Evolutionary conservation across 805 yeast genomes (phyloP).

Genomic region (Kodamaea kaohsiungensis): DNA sequence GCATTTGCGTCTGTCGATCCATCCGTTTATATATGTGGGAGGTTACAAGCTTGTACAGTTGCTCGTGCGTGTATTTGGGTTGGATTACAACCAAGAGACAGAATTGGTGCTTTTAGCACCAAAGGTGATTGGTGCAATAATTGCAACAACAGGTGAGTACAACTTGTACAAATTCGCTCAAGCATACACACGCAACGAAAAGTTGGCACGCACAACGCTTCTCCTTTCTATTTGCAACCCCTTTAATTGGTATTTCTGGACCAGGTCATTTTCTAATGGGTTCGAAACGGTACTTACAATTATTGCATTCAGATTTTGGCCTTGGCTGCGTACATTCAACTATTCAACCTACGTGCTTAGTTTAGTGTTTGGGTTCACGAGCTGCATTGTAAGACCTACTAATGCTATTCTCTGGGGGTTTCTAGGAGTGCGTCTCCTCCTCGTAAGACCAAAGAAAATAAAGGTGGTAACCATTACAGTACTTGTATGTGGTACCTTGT

Average conservation of each 20-base stretch:
- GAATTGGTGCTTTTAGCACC: conserved; percentile 52
- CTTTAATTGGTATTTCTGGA: conserved; percentile 78
- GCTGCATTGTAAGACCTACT: conserved; percentile 82
- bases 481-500: conserved; percentile 23
- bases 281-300: conserved; percentile 74
- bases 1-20: conserved; percentile 73
- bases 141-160: conserved; percentile 75
- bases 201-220: conserved; percentile 44
- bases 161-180: conserved; percentile 51
- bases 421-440: conserved; percentile 46
- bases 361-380: conserved; percentile 53
- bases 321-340: conserved; percentile 45
- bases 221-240: conserved; percentile 59
- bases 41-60: conserved; percentile 36
- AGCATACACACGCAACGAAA: conserved; percentile 33
- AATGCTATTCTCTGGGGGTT: conserved; percentile 75
- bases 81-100: conserved; percentile 2
- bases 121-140: conserved; percentile 62
- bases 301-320: conserved; percentile 70
- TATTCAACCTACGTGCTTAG: conserved; percentile 29
- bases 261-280: conserved; percentile 85
- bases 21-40: conserved; percentile 69
- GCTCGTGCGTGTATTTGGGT: neutral
- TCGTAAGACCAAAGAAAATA: neutral
- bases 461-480: conserved; percentile 20